These are phyloP conservation scores for Penicillium paxilli DNA, from an alignment of 495 filamentous ascomycete genomes.

Conservation along the genomic window DNA sequence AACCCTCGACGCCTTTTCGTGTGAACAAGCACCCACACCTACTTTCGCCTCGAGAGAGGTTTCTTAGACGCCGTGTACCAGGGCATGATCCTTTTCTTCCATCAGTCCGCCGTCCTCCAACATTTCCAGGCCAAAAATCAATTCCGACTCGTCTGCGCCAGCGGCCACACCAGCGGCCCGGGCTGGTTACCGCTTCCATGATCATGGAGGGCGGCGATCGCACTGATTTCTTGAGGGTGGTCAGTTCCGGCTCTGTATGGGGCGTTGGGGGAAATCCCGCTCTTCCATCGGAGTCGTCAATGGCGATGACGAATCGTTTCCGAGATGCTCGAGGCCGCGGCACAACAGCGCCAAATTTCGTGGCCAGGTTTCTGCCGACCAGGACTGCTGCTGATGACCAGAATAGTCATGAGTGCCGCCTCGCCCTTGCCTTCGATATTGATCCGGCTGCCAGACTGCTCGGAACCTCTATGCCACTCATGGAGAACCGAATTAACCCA, in stretches of 20 bases:
- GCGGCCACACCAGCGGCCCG: constrained; percentile 35
- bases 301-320: constrained; percentile 58
- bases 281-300: constrained; percentile 39
- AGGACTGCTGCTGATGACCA: constrained; percentile 56
- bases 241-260: constrained; percentile 77
- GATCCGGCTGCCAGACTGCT: constrained; percentile 66
- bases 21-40: constrained; percentile 62
- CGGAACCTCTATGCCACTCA: constrained; percentile 29
- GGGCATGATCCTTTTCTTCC: constrained; percentile 68
- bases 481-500: constrained; percentile 24
- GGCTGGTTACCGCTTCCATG: constrained; percentile 30
- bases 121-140: constrained; percentile 22
- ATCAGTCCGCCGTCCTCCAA: constrained; percentile 12
- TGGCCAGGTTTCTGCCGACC: constrained; percentile 63
- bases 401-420: constrained; percentile 69
- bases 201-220: constrained; percentile 6
- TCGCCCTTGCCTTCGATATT: constrained; percentile 83
- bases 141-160: constrained; percentile 17
- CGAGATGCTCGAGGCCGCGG: constrained; percentile 65
- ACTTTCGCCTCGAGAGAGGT: constrained; percentile 60
- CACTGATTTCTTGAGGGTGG: constrained; percentile 30
- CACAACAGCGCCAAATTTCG: constrained; percentile 73
- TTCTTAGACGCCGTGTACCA: constrained; percentile 56
- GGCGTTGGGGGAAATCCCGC: constrained; percentile 69
- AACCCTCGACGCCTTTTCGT: constrained; percentile 57